Evolutionary conservation across 495 filamentous ascomycete species (phyloP), one percentile per base, ranked within the genome.

Genomic region (Apiosordaria backusii): DNA sequence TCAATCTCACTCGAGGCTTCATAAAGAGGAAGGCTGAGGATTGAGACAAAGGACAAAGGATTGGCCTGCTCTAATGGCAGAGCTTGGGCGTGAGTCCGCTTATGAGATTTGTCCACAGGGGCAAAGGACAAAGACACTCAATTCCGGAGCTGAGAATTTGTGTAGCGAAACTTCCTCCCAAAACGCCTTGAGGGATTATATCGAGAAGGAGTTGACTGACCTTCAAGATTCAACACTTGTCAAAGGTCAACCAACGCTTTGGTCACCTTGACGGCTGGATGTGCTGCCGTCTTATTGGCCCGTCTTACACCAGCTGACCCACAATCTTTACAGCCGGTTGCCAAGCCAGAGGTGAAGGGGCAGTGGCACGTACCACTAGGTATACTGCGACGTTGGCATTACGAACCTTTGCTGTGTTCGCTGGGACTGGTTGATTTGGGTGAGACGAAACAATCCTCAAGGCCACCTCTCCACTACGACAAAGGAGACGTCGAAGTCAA

Each of bases 331-430:
- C 59, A 61, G 59, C 26, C 35, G 18, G 27, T 61, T n/a, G 24
- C 59, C 19, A 61, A 27, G 18, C 59, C 59, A 61, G 19, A 59
- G 16, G 10, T 40, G n/a, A 35, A 61, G 59, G 26, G 59, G 25
- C 7, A n/a, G 25, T 61, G 26, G 24, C 59, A 61, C 59, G 25
- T 25, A 35, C 26, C 25, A 21, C 24, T 21, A n/a, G n/a, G n/a
- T n/a, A 22, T 45, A 61, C 27, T 61, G 59, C 59, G 59, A 61
- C 59, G 59, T 61, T 61, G 59, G 59, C 59, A 61, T 61, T 61
- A 61, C 59, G 24, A 61, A 25, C 18, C 24, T 59, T 21, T 15
- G 27, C 10, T 27, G 57, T 24, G 52, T 19, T 23, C 22, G 18
- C 22, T n/a, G 7, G 22, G 52, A 19, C n/a, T 55, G 52, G 52